Evolutionary conservation across 1,284 basidiomycete genomes (phyloP).

Genomic region (Austroboletus olivaceoglutinosus): DNA sequence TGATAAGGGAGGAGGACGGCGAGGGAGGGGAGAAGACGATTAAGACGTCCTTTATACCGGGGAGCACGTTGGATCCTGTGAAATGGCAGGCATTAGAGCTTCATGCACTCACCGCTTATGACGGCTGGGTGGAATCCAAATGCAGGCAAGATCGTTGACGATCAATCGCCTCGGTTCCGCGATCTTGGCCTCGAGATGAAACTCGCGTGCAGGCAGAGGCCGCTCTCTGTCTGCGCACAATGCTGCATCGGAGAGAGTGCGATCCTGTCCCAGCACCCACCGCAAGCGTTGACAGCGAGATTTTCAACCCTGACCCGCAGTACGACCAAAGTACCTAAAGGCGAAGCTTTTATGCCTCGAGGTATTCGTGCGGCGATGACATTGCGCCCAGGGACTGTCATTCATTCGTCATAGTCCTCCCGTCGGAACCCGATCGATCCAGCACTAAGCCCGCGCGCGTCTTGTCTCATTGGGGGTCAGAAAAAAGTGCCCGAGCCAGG

Average conservation of each 20-base stretch:
- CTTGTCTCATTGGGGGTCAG: slow-evolving; percentile 9
- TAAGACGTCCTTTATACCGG: slow-evolving; percentile 27
- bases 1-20: slow-evolving; percentile 27
- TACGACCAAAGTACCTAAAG: slow-evolving; percentile 32
- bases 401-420: slow-evolving; percentile 32
- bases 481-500: slow-evolving; percentile 7
- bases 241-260: slow-evolving; percentile 7
- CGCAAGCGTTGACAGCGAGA: slow-evolving; percentile 20
- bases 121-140: slow-evolving; percentile 14
- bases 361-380: slow-evolving; percentile 33
- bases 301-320: slow-evolving; percentile 35
- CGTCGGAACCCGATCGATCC: slow-evolving; percentile 27
- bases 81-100: slow-evolving; percentile 29
- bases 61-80: slow-evolving; percentile 28
- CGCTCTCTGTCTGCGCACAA: slow-evolving; percentile 11
- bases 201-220: slow-evolving; percentile 22
- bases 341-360: slow-evolving; percentile 32
- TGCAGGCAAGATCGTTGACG: slow-evolving; percentile 18
- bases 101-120: slow-evolving; percentile 20
- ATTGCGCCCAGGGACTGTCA: slow-evolving; percentile 30
- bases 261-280: slow-evolving; percentile 12
- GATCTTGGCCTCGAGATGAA: slow-evolving; percentile 14
- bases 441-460: slow-evolving; percentile 27
- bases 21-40: slow-evolving; percentile 15
- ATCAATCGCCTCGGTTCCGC: slow-evolving; percentile 32